Evolutionary conservation across 2,329 filamentous ascomycete genomes (phyloP).

Genomic region (Colletotrichum sp.): DNA sequence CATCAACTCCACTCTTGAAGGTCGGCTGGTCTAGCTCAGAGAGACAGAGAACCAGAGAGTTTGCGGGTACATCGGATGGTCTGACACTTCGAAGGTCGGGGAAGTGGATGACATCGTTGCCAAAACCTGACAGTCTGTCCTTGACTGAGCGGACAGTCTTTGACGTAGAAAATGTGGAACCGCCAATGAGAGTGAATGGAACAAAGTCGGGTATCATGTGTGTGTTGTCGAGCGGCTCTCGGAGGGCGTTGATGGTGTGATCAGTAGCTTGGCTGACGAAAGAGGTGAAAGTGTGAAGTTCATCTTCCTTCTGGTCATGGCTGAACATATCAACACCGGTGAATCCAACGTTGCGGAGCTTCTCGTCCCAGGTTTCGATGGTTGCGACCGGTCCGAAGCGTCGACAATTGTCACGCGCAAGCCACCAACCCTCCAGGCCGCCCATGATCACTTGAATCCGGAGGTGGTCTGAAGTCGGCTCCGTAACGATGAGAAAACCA

Average conservation of each 20-base stretch:
- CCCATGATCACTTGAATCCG: background rate
- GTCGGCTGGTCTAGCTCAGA: background rate
- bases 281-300: background rate
- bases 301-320: background rate
- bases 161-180: background rate
- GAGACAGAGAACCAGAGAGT: background rate
- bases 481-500: conserved; percentile 32
- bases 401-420: background rate
- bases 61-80: background rate
- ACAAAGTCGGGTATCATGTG: background rate
- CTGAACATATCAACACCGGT: background rate
- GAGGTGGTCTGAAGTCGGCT: conserved; percentile 14
- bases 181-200: background rate
- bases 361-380: background rate
- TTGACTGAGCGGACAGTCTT: background rate
- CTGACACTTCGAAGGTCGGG: background rate
- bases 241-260: background rate
- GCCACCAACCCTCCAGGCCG: background rate
- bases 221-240: background rate
- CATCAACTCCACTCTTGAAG: background rate
- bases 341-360: background rate
- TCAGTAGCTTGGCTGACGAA: background rate
- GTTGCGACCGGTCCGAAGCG: background rate
- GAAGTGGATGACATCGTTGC: background rate
- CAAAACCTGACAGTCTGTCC: background rate